A percentile compares a stretch with the other conserved stretches of the same genome.
These are phyloP conservation scores for Cryphonectria naterciae DNA, from an alignment of 2,329 filamentous ascomycete species.

Conservation along the genomic window DNA sequence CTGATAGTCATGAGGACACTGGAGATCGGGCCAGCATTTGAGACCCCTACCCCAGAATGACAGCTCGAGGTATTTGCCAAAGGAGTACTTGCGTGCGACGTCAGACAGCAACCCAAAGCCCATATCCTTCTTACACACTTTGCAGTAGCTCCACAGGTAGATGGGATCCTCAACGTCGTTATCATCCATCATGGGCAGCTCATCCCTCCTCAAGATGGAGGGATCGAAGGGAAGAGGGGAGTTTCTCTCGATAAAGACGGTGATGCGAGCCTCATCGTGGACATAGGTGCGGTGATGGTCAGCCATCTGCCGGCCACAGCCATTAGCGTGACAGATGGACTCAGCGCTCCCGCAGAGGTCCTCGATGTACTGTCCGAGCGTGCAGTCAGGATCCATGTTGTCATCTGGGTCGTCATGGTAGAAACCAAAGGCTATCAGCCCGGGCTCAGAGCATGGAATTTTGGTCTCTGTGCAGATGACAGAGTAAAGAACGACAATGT, in stretches of 20 bases:
- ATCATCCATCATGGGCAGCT: conserved; percentile 47
- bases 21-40: conserved; percentile 69
- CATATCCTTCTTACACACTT: conserved; percentile 87
- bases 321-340: conserved; percentile 78
- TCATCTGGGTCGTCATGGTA: conserved; percentile 77
- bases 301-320: conserved; percentile 85
- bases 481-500: conserved; percentile 92
- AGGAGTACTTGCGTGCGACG: conserved; percentile 96
- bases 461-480: conserved; percentile 92
- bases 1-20: conserved; percentile 88
- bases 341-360: conserved; percentile 79
- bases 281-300: conserved; percentile 97
- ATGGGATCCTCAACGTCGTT: conserved; percentile 63
- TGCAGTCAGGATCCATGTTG: conserved; percentile 81
- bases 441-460: conserved; percentile 89
- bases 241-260: conserved; percentile 79
- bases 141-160: conserved; percentile 97
- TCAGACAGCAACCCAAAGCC: conserved; percentile 90
- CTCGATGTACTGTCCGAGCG: conserved; percentile 92
- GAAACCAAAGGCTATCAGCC: conserved; percentile 86
- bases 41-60: conserved; percentile 93
- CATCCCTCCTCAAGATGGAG: conserved; percentile 54
- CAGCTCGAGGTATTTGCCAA: conserved; percentile 96
- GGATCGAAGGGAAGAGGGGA: conserved; percentile 51
- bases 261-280: conserved; percentile 91